Evolutionary conservation across 306 rosid species (phyloP), one percentile per base, ranked within the genome.

Genomic region (Casuarina glauca): DNA sequence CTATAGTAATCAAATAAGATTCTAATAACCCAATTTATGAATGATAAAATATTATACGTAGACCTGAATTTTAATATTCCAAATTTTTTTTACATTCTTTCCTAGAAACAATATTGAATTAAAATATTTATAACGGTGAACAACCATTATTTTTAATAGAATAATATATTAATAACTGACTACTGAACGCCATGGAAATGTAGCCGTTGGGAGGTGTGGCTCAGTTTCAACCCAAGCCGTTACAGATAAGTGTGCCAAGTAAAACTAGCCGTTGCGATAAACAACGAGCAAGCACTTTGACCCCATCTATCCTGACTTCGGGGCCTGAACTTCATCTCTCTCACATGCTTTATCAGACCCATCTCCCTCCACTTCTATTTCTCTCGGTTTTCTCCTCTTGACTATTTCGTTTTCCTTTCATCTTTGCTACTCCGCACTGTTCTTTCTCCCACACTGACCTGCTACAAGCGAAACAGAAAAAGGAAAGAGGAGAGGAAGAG

Each of bases 201-300:
- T 91, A 90, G 87, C 94, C 97, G 97, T 91, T 91, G 82, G 82
- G 52, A 70, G 63, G 83, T 26, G 69, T 75, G 77, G 83, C 75
- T 57, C 19, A 82, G 64, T 82, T 62, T 84, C 89, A 76, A 86
- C 86, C 75, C 85, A 76, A 80, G 62, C 88, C 94, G 93, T 89
- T 86, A 69, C 74, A 77, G 81, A 77, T 74, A 73, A 36, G 73
- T 20, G 75, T 66, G 70, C 41, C 71, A 41, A 63, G 17, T 78
- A 75, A 85, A 93, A 85, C 85, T 91, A 93, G 96, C 97, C 97
- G 98, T 93, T 93, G 58, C 39, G 26, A 85, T 54, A 72, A 84
- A 79, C 70, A 74, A 80, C 19, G 73, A 79, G 74, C 74, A 79
- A 74, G 55, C 32, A 76, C 74, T 83, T 66, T 80, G 93, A 88